A percentile compares a stretch with the other conserved stretches of the same genome.
phyloP scores from a whole-genome alignment of 108 stramenopile species.

The Cyclotella distinguenda region DNA sequence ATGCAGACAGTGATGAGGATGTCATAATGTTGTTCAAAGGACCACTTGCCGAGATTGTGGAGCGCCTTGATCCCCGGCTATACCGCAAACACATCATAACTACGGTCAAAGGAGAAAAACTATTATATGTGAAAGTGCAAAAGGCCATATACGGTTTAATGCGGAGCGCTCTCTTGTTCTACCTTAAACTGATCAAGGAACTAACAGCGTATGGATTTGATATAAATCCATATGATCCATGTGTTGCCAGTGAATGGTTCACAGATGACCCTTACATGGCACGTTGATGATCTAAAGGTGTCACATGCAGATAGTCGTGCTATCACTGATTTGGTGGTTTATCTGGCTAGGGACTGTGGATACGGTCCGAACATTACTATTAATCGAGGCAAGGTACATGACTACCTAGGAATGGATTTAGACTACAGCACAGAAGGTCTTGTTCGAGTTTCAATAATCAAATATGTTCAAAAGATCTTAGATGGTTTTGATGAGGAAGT shows the following conservation, averaged over 20 bases:
- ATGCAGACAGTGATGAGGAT: neutral
- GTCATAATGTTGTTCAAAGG: neutral
- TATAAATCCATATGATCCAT: constrained; percentile 15
- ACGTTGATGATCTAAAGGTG: constrained; percentile 9
- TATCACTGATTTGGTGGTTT: neutral
- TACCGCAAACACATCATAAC: too few relatives aligned
- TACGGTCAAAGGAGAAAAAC: too few relatives aligned
- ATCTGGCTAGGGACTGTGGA: neutral
- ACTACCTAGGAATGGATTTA: neutral
- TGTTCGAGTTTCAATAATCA: constrained; percentile 1
- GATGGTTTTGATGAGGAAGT: neutral
- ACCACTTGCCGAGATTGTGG: neutral
- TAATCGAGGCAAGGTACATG: neutral
- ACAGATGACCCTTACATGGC: constrained; percentile 7
- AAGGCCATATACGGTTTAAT: neutral
- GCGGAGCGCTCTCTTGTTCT: too few relatives aligned
- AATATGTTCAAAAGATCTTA: constrained; percentile 1
- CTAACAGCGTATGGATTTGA: too few relatives aligned
- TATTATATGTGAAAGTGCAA: neutral
- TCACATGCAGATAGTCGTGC: neutral
- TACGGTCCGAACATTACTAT: neutral
- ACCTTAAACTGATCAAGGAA: too few relatives aligned
- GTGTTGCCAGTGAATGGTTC: constrained; percentile 1
- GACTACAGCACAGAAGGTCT: neutral
- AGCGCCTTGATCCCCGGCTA: too few relatives aligned